A percentile compares a stretch with the other conserved stretches of the same genome.
These are phyloP conservation scores for Nannizzia gypsea DNA, from an alignment of 2,329 filamentous ascomycete genomes.

Conservation along the genomic window DNA sequence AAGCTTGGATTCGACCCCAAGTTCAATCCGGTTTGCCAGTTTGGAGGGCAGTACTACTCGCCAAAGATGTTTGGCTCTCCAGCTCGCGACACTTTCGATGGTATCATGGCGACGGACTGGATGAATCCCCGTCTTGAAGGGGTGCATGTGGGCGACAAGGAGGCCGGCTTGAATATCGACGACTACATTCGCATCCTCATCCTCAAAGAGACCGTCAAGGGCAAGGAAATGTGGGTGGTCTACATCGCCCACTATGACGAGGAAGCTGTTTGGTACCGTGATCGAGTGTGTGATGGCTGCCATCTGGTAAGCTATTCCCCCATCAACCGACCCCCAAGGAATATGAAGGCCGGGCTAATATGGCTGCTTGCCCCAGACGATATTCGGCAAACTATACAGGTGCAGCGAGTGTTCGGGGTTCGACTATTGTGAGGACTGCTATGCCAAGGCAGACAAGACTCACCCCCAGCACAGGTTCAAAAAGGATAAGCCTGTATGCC, in stretches of 20 bases:
- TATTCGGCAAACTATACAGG: slow-evolving; percentile 4
- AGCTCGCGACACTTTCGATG: slow-evolving; percentile 4
- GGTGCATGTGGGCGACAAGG: background rate
- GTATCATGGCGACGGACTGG: slow-evolving; percentile 6
- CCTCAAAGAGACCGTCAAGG: background rate
- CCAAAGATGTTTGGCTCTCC: background rate
- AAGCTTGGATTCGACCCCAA: slow-evolving; percentile 8
- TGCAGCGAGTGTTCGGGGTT: slow-evolving; percentile 5
- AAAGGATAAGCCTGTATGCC: background rate
- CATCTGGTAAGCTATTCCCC: slow-evolving; percentile 1
- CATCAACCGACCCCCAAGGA: too few species aligned
- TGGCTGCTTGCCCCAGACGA: too few species aligned
- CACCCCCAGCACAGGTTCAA: slow-evolving; percentile 4
- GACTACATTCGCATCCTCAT: slow-evolving; percentile 3
- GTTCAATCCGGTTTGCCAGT: slow-evolving; percentile 9
- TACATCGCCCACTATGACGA: slow-evolving; percentile 4
- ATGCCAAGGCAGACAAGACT: background rate
- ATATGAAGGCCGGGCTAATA: too few species aligned
- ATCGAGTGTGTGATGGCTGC: slow-evolving; percentile 6
- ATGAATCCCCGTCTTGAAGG: slow-evolving; percentile 3
- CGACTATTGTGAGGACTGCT: slow-evolving; percentile 6
- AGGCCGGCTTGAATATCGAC: background rate
- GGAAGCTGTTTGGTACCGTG: slow-evolving; percentile 4
- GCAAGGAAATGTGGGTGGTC: slow-evolving; percentile 6
- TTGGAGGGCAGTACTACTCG: slow-evolving; percentile 7